Evolutionary conservation across 345 rosid species (phyloP), one percentile per base, ranked within the genome.

Genomic region (Cardiospermum halicacabum): DNA sequence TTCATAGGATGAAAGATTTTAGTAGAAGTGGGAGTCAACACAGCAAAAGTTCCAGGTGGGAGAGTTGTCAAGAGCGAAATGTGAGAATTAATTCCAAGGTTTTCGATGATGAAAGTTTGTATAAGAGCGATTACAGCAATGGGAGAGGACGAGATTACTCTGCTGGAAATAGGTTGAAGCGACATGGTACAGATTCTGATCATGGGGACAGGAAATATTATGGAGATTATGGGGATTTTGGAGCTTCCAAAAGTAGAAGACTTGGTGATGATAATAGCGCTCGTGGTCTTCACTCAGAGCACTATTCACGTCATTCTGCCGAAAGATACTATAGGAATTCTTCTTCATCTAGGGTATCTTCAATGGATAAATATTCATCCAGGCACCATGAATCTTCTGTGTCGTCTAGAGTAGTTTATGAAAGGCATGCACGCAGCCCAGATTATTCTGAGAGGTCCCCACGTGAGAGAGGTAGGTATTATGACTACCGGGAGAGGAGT

Each of bases 381-480:
- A 86, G 92, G 81, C 85, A 81, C 74, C 89, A 82, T 56, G 99
- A 91, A 57, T 75, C 85, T 30, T 76, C 84, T 31, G 72, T 74
- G 62, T 76, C 93, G 69, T 81, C 96, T 45, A 84, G 88, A 78
- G 83, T 76, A 60, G 82, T 77, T 73, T 74, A 80, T 78, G 96
- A 89, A 59, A 84, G 85, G 80, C 91, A 84, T 72, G 89, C 81
- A 26, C 89, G 79, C 30, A 89, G 98, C 75, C 96, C 96, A 19
- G 78, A 77, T 56, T 80, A 78, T 69, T 77, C 84, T 65, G 96
- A 89, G 69, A 76, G 84, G 77, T 86, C 90, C 74, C 96, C 92
- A 8, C 93, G 74, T 22, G 91, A 85, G 24, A 81, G 86, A 69
- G 36, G 79, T 47, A 82, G 92, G 62, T 77, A 83, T 69, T 68